phyloP scores from a whole-genome alignment of 2,329 filamentous ascomycete species.

The Monosporascus sp. region DNA sequence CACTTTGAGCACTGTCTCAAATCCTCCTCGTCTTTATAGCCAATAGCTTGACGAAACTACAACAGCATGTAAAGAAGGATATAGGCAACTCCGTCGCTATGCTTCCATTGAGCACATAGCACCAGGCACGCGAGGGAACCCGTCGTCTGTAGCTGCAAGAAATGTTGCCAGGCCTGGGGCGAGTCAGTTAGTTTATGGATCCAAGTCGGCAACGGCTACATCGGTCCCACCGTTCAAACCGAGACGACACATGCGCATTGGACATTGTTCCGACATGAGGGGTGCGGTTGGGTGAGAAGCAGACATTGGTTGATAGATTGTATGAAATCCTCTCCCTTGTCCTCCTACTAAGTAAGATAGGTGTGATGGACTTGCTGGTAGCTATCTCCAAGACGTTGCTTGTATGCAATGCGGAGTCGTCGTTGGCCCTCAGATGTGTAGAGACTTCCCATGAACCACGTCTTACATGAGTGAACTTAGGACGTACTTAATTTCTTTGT shows the following conservation, averaged over 20 bases:
- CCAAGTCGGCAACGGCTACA: conserved; percentile 34
- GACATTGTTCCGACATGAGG: conserved; percentile 19
- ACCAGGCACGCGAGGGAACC: conserved; percentile 27
- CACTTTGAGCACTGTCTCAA: too few relatives aligned
- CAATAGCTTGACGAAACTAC: too few relatives aligned
- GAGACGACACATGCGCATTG: conserved; percentile 8
- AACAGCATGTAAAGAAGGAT: too few relatives aligned
- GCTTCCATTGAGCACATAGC: not conserved
- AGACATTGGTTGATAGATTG: conserved; percentile 32
- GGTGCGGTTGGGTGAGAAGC: conserved; percentile 24
- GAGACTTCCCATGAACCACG: conserved; percentile 30
- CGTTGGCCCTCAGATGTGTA: conserved; percentile 31
- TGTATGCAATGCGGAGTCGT: conserved; percentile 27
- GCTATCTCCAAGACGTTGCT: conserved; percentile 31
- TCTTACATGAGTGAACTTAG: conserved; percentile 29
- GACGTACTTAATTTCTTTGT: not conserved
- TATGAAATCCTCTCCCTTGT: conserved; percentile 13
- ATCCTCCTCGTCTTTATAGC: too few relatives aligned
- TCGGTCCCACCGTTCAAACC: conserved; percentile 29
- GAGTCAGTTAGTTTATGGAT: conserved; percentile 33
- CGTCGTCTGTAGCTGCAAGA: conserved; percentile 23
- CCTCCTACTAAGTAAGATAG: not conserved
- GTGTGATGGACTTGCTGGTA: conserved; percentile 11
- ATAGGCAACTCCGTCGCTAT: not conserved
- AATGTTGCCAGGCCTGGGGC: conserved; percentile 29